Evolutionary conservation across 495 filamentous ascomycete genomes (phyloP).

Genomic region (Lophiotrema nucula): DNA sequence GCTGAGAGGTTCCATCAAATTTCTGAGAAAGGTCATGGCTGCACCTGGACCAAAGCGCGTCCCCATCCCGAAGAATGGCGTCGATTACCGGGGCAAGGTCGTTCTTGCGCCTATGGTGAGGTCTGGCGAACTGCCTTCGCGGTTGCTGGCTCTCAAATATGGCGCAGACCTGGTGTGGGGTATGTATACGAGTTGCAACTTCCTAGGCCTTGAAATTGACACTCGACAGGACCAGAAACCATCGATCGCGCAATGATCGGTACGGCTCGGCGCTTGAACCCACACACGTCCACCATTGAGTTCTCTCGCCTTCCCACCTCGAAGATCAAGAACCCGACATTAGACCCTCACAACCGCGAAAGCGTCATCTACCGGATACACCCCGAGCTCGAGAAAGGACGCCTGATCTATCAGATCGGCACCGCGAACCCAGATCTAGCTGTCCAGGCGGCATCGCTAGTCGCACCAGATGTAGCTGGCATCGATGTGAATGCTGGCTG

Average conservation of each 20-base stretch:
- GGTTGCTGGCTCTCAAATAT: conserved; percentile 84
- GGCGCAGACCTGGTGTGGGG: conserved; percentile 97
- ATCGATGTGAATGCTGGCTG: conserved; percentile 98
- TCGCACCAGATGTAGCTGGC: conserved; percentile 82
- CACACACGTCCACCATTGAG: conserved; percentile 72
- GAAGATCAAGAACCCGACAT: conserved; percentile 52
- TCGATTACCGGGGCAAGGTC: conserved; percentile 89
- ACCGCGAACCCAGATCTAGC: conserved; percentile 77
- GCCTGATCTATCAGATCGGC: conserved; percentile 87
- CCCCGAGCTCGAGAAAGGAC: conserved; percentile 65
- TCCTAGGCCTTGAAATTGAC: neutral
- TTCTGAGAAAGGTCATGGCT: conserved; percentile 53
- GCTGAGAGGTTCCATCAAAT: conserved; percentile 34
- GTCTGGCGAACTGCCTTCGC: conserved; percentile 87
- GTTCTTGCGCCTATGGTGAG: conserved; percentile 98
- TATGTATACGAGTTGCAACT: conserved; percentile 32
- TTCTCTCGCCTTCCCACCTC: conserved; percentile 76
- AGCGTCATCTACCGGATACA: conserved; percentile 82
- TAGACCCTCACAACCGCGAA: conserved; percentile 51
- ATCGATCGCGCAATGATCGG: conserved; percentile 90
- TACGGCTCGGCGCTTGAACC: conserved; percentile 70
- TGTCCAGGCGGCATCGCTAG: conserved; percentile 75
- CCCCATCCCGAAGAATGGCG: conserved; percentile 81
- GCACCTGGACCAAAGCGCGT: conserved; percentile 55
- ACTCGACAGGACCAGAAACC: conserved; percentile 75